These are phyloP conservation scores for Orbilia ellipsospora DNA, from an alignment of 2,329 filamentous ascomycete species.

Conservation along the genomic window DNA sequence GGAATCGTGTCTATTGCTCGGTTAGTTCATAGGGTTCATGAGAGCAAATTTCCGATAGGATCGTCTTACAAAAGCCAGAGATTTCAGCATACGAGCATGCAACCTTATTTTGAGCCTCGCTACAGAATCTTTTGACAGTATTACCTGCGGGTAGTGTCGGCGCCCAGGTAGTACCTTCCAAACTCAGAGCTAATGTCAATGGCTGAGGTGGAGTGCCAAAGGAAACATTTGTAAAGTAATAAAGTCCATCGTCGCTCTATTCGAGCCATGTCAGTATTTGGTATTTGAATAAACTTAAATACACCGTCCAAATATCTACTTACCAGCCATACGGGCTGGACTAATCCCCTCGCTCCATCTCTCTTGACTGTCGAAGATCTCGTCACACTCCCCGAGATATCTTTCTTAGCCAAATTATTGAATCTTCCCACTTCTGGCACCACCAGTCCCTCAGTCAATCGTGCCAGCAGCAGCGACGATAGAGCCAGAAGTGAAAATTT, in stretches of 20 bases:
- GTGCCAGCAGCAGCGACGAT: slow-evolving; percentile 16
- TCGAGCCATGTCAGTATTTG: neutral
- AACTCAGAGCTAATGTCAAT: slow-evolving; percentile 36
- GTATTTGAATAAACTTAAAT: neutral
- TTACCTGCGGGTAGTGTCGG: slow-evolving; percentile 43
- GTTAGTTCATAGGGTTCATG: neutral
- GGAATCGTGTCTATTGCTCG: slow-evolving; percentile 31
- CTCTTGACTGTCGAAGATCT: slow-evolving; percentile 8
- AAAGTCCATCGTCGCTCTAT: slow-evolving; percentile 42
- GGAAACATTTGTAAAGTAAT: slow-evolving; percentile 45
- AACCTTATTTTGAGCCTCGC: slow-evolving; percentile 23
- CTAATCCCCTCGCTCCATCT: slow-evolving; percentile 26
- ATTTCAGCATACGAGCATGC: slow-evolving; percentile 42
- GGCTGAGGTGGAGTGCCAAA: slow-evolving; percentile 49
- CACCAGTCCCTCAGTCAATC: slow-evolving; percentile 12
- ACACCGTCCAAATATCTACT: slow-evolving; percentile 3
- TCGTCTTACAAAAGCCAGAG: slow-evolving; percentile 47
- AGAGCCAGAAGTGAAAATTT: slow-evolving; percentile 29
- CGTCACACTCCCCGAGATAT: slow-evolving; percentile 27
- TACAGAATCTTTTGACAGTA: slow-evolving; percentile 23
- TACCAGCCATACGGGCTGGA: slow-evolving; percentile 49
- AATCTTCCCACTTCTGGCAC: slow-evolving; percentile 17
- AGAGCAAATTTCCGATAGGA: neutral
- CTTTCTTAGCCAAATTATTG: slow-evolving; percentile 6
- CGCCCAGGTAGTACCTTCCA: slow-evolving; percentile 48